Evolutionary conservation across 2,329 filamentous ascomycete species (phyloP).

Genomic region (Ceratocystis variospora): DNA sequence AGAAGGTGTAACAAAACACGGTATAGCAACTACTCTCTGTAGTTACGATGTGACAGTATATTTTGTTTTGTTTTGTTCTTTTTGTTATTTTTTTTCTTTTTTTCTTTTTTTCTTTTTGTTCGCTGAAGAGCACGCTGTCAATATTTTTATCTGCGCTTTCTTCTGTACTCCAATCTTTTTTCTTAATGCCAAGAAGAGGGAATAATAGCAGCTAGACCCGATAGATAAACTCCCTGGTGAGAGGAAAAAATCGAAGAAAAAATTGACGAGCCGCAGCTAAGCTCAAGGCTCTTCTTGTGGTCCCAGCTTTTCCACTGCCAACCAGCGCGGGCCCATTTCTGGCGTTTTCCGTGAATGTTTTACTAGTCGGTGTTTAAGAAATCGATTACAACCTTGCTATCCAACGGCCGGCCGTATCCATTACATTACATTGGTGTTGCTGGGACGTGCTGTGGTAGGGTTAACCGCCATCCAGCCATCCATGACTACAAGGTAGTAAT

Average conservation of each 20-base stretch:
- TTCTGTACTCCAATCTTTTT: background rate
- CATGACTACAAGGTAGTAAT: too few relatives aligned
- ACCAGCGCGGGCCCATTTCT: background rate
- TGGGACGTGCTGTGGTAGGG: background rate
- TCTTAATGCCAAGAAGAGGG: constrained; percentile 6
- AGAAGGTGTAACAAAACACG: too few relatives aligned
- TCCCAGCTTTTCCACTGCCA: background rate
- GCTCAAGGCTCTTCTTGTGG: background rate
- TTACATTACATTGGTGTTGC: too few relatives aligned
- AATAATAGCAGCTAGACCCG: background rate
- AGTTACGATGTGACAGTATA: too few relatives aligned
- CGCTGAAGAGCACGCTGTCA: background rate
- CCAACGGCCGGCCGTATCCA: too few relatives aligned
- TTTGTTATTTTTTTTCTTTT: too few relatives aligned
- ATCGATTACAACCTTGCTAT: too few relatives aligned
- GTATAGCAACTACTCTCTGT: too few relatives aligned
- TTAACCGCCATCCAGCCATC: background rate
- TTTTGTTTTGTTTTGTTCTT: background rate
- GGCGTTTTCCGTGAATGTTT: background rate
- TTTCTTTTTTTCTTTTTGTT: background rate
- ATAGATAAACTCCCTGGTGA: constrained; percentile 3
- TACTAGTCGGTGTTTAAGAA: background rate
- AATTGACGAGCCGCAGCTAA: constrained; percentile 2
- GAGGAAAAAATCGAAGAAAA: background rate
- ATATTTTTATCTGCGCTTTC: background rate